These are phyloP conservation scores for Phtheirospermum japonicum DNA, from an alignment of 257 asterid species.

Conservation along the genomic window DNA sequence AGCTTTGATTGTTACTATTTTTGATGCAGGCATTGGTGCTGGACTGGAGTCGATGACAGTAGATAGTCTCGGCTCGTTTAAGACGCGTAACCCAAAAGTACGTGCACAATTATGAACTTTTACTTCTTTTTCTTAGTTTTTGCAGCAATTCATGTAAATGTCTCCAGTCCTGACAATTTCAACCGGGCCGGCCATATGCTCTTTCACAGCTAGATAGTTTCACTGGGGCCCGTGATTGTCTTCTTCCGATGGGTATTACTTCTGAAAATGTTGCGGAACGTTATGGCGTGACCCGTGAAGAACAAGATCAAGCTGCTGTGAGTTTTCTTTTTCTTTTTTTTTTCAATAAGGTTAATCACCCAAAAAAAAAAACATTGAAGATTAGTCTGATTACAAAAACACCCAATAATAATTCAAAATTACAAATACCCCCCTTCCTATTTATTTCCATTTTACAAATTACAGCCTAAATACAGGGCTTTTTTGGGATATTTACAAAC, in stretches of 20 bases:
- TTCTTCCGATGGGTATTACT: slow-evolving; percentile 90
- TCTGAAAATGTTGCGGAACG: slow-evolving; percentile 91
- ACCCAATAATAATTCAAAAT: no score
- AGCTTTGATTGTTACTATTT: not conserved
- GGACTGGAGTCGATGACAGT: slow-evolving; percentile 87
- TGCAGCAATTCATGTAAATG: not conserved
- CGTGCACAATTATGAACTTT: slow-evolving; percentile 8
- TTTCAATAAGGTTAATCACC: no score
- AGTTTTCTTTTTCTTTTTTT: slow-evolving; percentile 27
- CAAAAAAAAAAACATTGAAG: no score
- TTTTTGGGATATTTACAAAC: no score
- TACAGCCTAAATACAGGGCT: no score
- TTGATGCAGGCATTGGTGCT: slow-evolving; percentile 73
- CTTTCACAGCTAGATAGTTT: slow-evolving; percentile 47
- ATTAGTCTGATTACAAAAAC: no score
- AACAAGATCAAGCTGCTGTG: slow-evolving; percentile 95
- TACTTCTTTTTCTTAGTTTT: slow-evolving; percentile 1
- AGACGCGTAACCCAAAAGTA: slow-evolving; percentile 57
- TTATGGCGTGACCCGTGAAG: slow-evolving; percentile 78
- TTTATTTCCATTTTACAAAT: no score
- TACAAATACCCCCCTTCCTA: no score
- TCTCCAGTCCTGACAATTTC: not conserved
- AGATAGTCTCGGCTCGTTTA: slow-evolving; percentile 39
- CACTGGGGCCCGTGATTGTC: slow-evolving; percentile 79
- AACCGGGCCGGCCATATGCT: not conserved